Base-by-base conservation (phyloP, 2,329 filamentous ascomycete genomes). In the Trichoderma pleuroti region DNA sequence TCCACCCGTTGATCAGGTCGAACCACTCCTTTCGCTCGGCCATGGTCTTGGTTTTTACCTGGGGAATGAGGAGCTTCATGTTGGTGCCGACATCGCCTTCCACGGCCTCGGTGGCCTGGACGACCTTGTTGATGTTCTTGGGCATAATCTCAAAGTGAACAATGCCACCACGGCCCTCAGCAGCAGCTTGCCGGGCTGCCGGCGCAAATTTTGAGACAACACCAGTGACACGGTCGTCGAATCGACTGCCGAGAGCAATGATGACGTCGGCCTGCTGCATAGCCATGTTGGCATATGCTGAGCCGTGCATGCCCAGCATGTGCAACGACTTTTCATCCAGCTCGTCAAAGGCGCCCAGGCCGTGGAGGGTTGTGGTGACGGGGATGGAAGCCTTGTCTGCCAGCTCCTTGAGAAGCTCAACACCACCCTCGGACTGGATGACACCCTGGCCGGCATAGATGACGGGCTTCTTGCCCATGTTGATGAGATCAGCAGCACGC, bases 91-190 rank as follows among this genome's bases (percentile, higher is more conserved):
- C 93, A 78, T 98, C 95, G 71, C 96, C 96, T 83, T 97, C 95
- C 21, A 98, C 91, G 59, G 96, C 95, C 83, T 98, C 94, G 54
- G 93, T 98, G 9, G 95, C 94, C 83, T 98, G 93, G 16, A 99
- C 92, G 54, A 98, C 94, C 88, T 98, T 99, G 90, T 98, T 98
- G 84, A 98, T 98, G 86, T 99, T 98, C 90, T 99, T 99, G 76
- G 96, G 95, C 91, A 98, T 92, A 77, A 99, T 95, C 80, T 98
- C 95, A 78, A 98, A 98, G 82, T 99, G 95, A 18, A 98, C 88
- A 77, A 99, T 98, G 78, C 96, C 96, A 76, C 96, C 96, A 73
- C 94, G 92, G 68, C 90, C 90, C 83, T 97, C 93, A 12, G 88
- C 86, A 5, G 93, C 95, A 0, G 96, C 96, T 16, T 90, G 88